Evolutionary conservation across 2,329 filamentous ascomycete genomes (phyloP), one percentile per base, ranked within the genome.

Genomic region (Keithomyces neogunnii): DNA sequence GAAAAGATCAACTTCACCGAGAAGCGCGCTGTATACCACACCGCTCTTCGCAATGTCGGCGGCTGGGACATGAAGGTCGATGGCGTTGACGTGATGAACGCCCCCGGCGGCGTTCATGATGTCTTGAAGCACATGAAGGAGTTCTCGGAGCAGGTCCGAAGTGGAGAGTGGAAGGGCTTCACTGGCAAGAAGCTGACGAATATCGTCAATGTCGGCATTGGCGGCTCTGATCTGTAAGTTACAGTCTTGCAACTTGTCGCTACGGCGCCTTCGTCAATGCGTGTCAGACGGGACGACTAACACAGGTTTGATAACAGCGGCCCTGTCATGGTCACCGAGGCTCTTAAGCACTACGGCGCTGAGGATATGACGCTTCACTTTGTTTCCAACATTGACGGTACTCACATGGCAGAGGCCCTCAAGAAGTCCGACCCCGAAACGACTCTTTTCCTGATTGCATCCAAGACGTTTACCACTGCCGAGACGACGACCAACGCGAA

Each of bases 1-100:
- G 89, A 97, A 67, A 92, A 95, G 81, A 97, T 99, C 79, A 99
- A 99, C 82, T 96, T 96, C 75, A 99, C 93, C 54, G 93, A 99
- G 78, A 78, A 92, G 67, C 86, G 93, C 58, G 93, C 93, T 59
- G 93, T 99, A 59, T 95, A 95, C 77, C 93, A 99, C 74, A 82
- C 89, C 60, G 93, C 93, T 47, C 81, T 99, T 65, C 87, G 93
- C 69, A 99, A 99, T 69, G 85, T 90, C 57, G 80, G 82, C 68
- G 90, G 88, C 68, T 83, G 88, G 80, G 83, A 80, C 30, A 84
- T 86, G 77, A 76, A 89, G 72, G 93, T 97, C 33, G 86, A 96
- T 59, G 92, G 91, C 56, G 76, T 90, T 73, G 92, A 95, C 66
- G 93, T 99, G 64, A 92, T 96, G 69, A 90, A 86, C 70, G 84